Conservation (phyloP, 1,284 basidiomycete species). For the Cystobasidiaceae sp. region DNA sequence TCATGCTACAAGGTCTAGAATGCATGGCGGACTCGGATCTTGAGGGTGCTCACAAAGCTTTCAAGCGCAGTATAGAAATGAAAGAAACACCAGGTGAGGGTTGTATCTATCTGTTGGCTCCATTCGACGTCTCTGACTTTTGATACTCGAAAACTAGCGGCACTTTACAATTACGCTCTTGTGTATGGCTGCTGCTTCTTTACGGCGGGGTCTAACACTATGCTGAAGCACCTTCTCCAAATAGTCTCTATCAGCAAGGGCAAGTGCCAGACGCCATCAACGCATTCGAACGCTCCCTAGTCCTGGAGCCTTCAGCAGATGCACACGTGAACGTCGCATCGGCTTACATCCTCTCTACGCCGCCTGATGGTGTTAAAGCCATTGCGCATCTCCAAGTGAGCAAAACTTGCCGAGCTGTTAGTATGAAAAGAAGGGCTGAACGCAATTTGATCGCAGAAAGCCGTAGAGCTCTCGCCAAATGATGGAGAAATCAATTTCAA, state of each 20-base stretch:
- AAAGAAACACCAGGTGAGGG: constrained; percentile 23
- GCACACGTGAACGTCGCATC: constrained; percentile 29
- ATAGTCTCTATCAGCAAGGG: constrained; percentile 23
- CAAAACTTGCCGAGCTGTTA: not conserved
- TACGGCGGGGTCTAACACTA: too few relatives aligned
- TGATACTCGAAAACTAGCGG: not conserved
- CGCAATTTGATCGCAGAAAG: constrained; percentile 6
- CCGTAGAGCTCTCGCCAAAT: constrained; percentile 10
- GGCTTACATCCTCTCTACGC: constrained; percentile 27
- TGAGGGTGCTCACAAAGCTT: constrained; percentile 23
- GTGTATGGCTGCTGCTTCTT: too few relatives aligned
- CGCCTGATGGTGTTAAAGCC: constrained; percentile 19
- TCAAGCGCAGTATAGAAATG: constrained; percentile 17
- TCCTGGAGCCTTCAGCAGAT: constrained; percentile 25
- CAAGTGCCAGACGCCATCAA: constrained; percentile 11
- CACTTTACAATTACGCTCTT: constrained; percentile 26
- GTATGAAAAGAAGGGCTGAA: not conserved
- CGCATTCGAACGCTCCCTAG: constrained; percentile 21
- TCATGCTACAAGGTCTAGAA: constrained; percentile 15
- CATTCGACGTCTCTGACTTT: not conserved
- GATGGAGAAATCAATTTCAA: constrained; percentile 31
- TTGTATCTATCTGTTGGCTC: not conserved
- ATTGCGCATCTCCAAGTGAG: constrained; percentile 27
- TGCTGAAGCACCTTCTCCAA: not conserved
- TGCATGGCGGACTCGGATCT: constrained; percentile 17